Percentiles rank a stretch among this genome's conserved stretches.
Conservation (phyloP, 768 basidiomycete species). For the Tulasnella sp. region DNA sequence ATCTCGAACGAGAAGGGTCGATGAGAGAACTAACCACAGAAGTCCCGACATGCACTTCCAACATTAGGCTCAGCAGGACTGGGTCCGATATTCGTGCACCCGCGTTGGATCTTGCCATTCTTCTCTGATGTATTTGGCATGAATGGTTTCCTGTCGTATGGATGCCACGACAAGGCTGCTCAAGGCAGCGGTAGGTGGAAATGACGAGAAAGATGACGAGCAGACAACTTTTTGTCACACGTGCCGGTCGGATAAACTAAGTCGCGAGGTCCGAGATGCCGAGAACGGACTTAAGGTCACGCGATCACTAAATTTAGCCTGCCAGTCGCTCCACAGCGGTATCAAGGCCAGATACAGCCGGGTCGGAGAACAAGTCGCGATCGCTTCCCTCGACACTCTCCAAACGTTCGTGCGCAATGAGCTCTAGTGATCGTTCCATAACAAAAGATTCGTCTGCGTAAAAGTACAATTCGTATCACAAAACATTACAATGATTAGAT, state of each 20-base stretch:
- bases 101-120: neutral
- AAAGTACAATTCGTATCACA: constrained; percentile 1
- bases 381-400: neutral
- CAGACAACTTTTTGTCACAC: neutral
- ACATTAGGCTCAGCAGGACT: neutral
- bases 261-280: no score
- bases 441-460: neutral
- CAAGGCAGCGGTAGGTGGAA: neutral
- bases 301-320: no score
- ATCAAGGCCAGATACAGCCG: neutral
- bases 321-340: no score
- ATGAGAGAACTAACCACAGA: constrained; percentile 5
- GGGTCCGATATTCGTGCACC: neutral
- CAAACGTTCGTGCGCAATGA: neutral
- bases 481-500: constrained; percentile 3
- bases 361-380: neutral
- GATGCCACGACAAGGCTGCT: neutral
- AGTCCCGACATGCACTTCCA: constrained; percentile 22
- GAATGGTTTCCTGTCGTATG: neutral
- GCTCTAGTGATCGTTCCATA: neutral
- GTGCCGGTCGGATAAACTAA: neutral
- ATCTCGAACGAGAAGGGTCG: neutral
- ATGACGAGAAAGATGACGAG: neutral
- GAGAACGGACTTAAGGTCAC: no score
- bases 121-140: neutral